These are phyloP conservation scores for Pouteria glomerata DNA, from an alignment of 148 eudicot species.

Conservation along the genomic window DNA sequence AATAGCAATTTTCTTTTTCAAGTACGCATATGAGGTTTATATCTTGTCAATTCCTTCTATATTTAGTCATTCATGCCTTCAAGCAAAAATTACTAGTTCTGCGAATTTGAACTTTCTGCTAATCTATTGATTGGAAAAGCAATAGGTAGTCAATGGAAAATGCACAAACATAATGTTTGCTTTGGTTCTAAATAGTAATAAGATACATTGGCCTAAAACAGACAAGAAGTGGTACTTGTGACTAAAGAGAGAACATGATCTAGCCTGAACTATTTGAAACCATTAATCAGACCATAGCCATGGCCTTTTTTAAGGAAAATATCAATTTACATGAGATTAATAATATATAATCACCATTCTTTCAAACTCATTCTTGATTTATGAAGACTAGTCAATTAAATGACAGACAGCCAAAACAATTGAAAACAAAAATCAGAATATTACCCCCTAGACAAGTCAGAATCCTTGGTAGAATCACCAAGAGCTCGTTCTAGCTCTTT, in stretches of 20 bases:
- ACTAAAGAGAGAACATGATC: neutral
- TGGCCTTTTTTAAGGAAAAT: too few species aligned
- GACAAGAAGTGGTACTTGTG: neutral
- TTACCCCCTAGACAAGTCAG: slow-evolving; percentile 66
- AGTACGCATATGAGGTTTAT: neutral
- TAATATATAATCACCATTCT: neutral
- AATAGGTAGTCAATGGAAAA: neutral
- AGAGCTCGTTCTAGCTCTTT: slow-evolving; percentile 70
- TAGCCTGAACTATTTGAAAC: neutral
- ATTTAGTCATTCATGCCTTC: neutral
- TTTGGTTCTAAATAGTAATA: neutral
- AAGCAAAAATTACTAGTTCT: neutral
- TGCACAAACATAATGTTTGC: neutral
- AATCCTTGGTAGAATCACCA: slow-evolving; percentile 57
- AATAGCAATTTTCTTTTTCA: neutral
- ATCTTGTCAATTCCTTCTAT: neutral
- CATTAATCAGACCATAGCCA: neutral
- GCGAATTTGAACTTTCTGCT: neutral
- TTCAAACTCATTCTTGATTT: neutral
- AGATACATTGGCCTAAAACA: neutral
- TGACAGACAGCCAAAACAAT: neutral
- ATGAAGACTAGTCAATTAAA: neutral
- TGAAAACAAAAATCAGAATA: neutral
- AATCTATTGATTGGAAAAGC: neutral
- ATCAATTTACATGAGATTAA: neutral